A percentile compares a stretch with the other conserved stretches of the same genome.
phyloP scores from a whole-genome alignment of 768 basidiomycete species.

The Termitomyces heimii region DNA sequence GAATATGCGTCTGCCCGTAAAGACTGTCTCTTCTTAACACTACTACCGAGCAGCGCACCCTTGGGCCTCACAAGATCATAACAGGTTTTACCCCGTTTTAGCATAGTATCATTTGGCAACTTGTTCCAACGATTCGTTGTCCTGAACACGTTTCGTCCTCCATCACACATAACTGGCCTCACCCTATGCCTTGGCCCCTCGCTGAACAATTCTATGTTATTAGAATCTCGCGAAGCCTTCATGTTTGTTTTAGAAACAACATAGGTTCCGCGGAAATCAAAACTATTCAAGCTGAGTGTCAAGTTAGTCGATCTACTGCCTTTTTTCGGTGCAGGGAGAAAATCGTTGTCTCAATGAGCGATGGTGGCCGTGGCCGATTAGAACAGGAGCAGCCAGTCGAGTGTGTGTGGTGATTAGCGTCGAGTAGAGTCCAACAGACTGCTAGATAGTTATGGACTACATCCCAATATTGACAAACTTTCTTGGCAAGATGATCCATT shows the following conservation, averaged over 20 bases:
- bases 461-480: no score
- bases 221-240: not conserved
- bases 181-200: not conserved
- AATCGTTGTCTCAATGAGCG: no score
- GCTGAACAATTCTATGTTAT: not conserved
- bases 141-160: not conserved
- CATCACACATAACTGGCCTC: not conserved
- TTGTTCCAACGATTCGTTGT: not conserved
- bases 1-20: not conserved
- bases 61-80: not conserved
- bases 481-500: no score
- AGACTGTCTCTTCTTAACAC: not conserved
- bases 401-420: no score
- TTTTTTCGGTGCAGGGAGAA: no score
- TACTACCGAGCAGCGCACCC: not conserved
- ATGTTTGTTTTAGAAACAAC: not conserved
- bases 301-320: no score
- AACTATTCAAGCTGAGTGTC: not conserved
- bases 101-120: not conserved
- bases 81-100: not conserved
- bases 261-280: not conserved
- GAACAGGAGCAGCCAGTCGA: no score
- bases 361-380: no score
- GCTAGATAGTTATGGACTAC: no score
- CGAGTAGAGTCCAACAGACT: no score